A percentile compares a stretch with the other conserved stretches of the same genome.
phyloP scores from a whole-genome alignment of 768 basidiomycete genomes.

The Kwoniella dendrophila region DNA sequence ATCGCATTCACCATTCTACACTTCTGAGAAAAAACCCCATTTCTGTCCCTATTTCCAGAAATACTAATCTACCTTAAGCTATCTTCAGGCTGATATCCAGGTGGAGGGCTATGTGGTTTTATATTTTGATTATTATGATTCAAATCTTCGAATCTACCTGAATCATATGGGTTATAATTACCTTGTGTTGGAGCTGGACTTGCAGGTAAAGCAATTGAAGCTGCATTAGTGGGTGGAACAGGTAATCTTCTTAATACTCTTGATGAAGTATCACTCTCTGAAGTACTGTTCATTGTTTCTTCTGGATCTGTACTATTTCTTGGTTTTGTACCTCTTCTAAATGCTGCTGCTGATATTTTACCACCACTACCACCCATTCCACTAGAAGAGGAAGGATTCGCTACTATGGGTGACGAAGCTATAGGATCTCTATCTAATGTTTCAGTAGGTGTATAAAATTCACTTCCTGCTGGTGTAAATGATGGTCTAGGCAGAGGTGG shows the following conservation, averaged over 20 bases:
- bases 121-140: not conserved
- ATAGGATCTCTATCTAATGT: conserved; percentile 13
- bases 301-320: conserved; percentile 25
- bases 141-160: conserved; percentile 1
- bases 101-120: conserved; percentile 2
- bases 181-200: conserved; percentile 10
- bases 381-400: too few relatives aligned
- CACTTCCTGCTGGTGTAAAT: conserved; percentile 12
- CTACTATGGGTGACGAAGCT: not conserved
- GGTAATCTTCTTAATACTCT: conserved; percentile 30
- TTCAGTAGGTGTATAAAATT: conserved; percentile 25
- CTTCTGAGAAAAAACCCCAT: too few relatives aligned
- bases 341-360: conserved; percentile 49
- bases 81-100: conserved; percentile 13
- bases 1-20: too few relatives aligned
- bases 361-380: conserved; percentile 19
- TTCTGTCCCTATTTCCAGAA: not conserved
- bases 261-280: conserved; percentile 15
- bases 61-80: not conserved
- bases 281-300: not conserved
- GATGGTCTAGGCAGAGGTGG: conserved; percentile 7
- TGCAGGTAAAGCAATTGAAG: conserved; percentile 18
- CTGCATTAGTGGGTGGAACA: conserved; percentile 32
- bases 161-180: conserved; percentile 15
- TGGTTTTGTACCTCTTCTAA: conserved; percentile 31